Base-by-base conservation (phyloP, 164 flowering plant genomes). In the Umbilicus rupestris region DNA sequence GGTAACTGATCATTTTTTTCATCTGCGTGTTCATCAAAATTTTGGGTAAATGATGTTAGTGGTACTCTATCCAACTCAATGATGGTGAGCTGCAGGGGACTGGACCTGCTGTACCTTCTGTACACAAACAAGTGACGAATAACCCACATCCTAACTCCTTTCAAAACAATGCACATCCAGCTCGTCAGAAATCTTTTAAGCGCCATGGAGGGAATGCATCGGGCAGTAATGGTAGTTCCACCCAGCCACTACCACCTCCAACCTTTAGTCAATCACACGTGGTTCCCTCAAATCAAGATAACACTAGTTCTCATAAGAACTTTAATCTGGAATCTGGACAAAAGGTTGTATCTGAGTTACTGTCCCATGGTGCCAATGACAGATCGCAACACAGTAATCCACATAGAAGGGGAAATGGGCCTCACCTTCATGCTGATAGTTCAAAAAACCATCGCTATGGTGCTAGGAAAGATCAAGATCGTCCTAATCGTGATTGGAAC, bases 401-500 rank as follows among this genome's bases (percentile, higher is more conserved):
- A 2, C 77, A 50, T 62, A 76, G 88, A 69, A 81, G 86, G 68
- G 83, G 84, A 3, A 78, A 65, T 69, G 85, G 89, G 1, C 65
- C 78, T 3, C 85, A 84, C 67, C 72, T 70, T 0, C 87, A 87
- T 31, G 85, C 89, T 19, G 86, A 86, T 77, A 83, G 82, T 65
- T 73, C 87, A 49, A 78, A 76, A 71, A 78, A 82, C 71, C 80
- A 82, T 44, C 75, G 72, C 65, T 74, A 79, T 77, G 88, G 90
- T 20, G 78, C 80, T 64, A 80, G 90, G 77, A 92, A 88, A 29
- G 89, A 87, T 46, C 89, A 78, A 10, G 95, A 89, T 30, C 89
- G 88, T 24, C 71, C 71, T 16, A 81, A 78, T 69, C 78, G 78
- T 50, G 85, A 81, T 26, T 81, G 83, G 86, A 81, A 75, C 67